Evolutionary conservation across 176 grass and related monocot genomes (phyloP), one percentile per base, ranked within the genome.

Genomic region (Ampelocalamus luodianensis): DNA sequence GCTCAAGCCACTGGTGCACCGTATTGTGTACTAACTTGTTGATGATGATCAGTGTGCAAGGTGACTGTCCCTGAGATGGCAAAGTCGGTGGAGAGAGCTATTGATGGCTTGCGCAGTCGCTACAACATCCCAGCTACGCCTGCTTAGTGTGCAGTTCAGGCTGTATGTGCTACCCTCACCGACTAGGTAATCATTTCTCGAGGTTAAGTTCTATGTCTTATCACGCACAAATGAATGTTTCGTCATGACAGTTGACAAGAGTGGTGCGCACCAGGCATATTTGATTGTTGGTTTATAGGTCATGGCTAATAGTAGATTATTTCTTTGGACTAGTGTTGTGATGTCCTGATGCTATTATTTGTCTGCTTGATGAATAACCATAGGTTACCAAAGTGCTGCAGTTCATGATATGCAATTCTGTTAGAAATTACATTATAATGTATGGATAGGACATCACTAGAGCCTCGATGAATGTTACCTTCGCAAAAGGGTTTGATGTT

Each of bases 91-190:
- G 74, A 87, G 59, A 83, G 74, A 67, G 32, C 68, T 62, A 90
- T 90, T 36, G 89, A 90, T 67, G 84, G 79, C 62, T 5, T 90
- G 89, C 89, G 89, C 79, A 83, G 39, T 23, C 84, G 84, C 84
- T 83, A 90, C 84, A 87, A 87, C 79, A 83, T 87, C 84, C 81
- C 89, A 3, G 79, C 84, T 74, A 74, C 42, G 3, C 8, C 67
- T 20, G 83, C 22, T 67, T 90, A 90, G 85, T 48, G 6, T 27
- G 39, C 49, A 26, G 46, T 48, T 71, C 50, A 50, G 75, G 10
- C 39, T 42, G 39, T 40, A 23, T 55, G 38, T 61, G 27, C 51
- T 65, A 49, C 22, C 3, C 2, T 78, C 45, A 10, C 23, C 53
- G 24, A 78, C 2, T 68, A 83, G 29, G 84, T 79, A 74, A 61